Conservation (phyloP, 148 eudicot genomes). For the Bassia scoparia region DNA sequence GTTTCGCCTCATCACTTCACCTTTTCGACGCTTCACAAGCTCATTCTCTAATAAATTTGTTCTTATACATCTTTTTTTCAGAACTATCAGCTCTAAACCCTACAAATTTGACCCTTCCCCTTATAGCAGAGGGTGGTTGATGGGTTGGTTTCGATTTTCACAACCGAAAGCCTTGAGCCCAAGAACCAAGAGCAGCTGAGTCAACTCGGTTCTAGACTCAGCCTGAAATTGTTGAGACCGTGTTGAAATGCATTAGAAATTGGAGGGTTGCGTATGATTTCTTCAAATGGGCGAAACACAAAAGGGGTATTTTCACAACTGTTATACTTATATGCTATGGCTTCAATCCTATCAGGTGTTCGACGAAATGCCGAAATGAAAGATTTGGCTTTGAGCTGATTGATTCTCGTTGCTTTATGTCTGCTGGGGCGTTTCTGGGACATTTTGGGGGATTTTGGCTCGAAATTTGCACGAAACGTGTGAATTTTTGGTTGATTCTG, state of each 20-base stretch:
- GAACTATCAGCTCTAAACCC: slow-evolving; percentile 18
- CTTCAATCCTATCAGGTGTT: slow-evolving; percentile 65
- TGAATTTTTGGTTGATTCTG: no score
- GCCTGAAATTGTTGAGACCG: slow-evolving; percentile 55
- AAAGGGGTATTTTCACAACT: slow-evolving; percentile 55
- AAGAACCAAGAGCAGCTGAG: slow-evolving; percentile 34
- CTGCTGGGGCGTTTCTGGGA: slow-evolving; percentile 70
- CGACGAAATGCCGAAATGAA: slow-evolving; percentile 75
- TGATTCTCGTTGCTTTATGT: slow-evolving; percentile 37
- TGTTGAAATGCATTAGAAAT: slow-evolving; percentile 38
- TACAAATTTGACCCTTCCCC: slow-evolving; percentile 10
- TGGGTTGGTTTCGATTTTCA: slow-evolving; percentile 46
- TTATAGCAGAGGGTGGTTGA: slow-evolving; percentile 21
- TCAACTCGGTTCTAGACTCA: slow-evolving; percentile 43
- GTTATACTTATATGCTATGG: slow-evolving; percentile 69
- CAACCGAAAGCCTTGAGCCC: slow-evolving; percentile 19
- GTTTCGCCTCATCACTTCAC: slow-evolving; percentile 5
- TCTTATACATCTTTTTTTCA: background rate
- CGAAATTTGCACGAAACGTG: no score
- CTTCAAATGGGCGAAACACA: slow-evolving; percentile 65
- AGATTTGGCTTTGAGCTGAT: slow-evolving; percentile 32
- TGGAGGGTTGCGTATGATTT: slow-evolving; percentile 57
- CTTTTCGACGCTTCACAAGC: background rate
- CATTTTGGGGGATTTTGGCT: no score
- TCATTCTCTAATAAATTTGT: background rate